Evolutionary conservation across 139 green algal species (phyloP), one percentile per base, ranked within the genome.

Genomic region (Chlorella sp.): DNA sequence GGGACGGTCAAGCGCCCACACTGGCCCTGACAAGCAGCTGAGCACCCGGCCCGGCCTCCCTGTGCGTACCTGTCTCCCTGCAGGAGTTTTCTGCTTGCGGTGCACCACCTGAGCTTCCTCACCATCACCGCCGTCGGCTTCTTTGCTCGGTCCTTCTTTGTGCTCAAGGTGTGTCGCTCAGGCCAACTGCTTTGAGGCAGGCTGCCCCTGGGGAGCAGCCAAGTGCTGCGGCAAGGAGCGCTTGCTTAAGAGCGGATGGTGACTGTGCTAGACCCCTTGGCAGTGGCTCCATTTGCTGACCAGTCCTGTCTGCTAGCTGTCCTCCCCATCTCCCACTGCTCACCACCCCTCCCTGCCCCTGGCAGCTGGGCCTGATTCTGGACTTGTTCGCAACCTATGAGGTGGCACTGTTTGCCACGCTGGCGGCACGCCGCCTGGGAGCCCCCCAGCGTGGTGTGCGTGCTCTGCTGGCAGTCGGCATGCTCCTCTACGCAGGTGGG

Each of bases 361-460:
- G n/a, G 77, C 77, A 82, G 77, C 77, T 82, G 77, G 77, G 77
- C 37, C 37, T 82, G 21, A 57, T 82, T 0, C 32, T 82, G 11
- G 77, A 82, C 36, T 57, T 21, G 36, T 57, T 82, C 3, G 77
- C 77, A 22, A 82, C 77, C 37, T 82, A 82, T 24, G 77, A 82
- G 37, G 36, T 82, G n/a, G 36, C 53, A 5, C 77, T 82, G 77
- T 82, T 82, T 32, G 77, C 77, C 77, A 82, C 77, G 34, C 77
- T 82, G 77, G 39, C 39, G 36, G 77, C 37, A 14, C 77, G 77
- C 18, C 39, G 39, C 1, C 77, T 82, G 77, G 77, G 77, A 12
- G 77, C 77, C 19, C 53, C 77, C 0, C 77, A 82, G 22, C 21
- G 11, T 24, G 37, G 19, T 21, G 77, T 82, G 34, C 39, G 77